Conservation (phyloP, 805 yeast species). For the Ogataea zsoltii region DNA sequence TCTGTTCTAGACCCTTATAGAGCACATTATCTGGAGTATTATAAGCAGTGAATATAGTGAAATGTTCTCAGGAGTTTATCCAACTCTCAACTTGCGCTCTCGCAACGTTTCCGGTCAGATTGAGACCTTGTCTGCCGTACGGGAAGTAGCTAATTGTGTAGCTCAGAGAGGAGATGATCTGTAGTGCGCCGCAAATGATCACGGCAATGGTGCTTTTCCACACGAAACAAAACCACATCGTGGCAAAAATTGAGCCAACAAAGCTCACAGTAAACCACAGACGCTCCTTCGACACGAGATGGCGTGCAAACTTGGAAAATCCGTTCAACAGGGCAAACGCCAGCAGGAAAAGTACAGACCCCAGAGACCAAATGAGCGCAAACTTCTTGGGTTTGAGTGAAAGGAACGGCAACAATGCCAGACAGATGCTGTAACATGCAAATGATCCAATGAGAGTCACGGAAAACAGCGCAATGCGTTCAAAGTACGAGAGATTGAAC, state of each 20-base stretch:
- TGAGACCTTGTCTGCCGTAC: slow-evolving; percentile 74
- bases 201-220: slow-evolving; percentile 69
- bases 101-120: slow-evolving; percentile 56
- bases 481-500: slow-evolving; percentile 66
- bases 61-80: slow-evolving; percentile 22
- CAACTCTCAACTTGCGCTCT: slow-evolving; percentile 32
- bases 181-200: slow-evolving; percentile 65
- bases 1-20: slow-evolving; percentile 22
- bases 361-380: slow-evolving; percentile 83
- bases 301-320: slow-evolving; percentile 67
- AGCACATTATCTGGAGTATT: slow-evolving; percentile 18
- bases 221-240: slow-evolving; percentile 70
- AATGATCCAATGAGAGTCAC: slow-evolving; percentile 70
- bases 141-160: slow-evolving; percentile 91
- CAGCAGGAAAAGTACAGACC: slow-evolving; percentile 74
- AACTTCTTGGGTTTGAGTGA: slow-evolving; percentile 85
- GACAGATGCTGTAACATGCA: slow-evolving; percentile 75
- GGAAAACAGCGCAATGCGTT: slow-evolving; percentile 71
- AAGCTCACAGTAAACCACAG: slow-evolving; percentile 73
- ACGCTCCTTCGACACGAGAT: slow-evolving; percentile 68
- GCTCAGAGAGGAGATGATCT: slow-evolving; percentile 78
- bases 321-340: slow-evolving; percentile 91
- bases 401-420: slow-evolving; percentile 78
- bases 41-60: slow-evolving; percentile 1
- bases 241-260: slow-evolving; percentile 69